Evolutionary conservation across 139 green algal species (phyloP).

Genomic region (Closterium sp.): DNA sequence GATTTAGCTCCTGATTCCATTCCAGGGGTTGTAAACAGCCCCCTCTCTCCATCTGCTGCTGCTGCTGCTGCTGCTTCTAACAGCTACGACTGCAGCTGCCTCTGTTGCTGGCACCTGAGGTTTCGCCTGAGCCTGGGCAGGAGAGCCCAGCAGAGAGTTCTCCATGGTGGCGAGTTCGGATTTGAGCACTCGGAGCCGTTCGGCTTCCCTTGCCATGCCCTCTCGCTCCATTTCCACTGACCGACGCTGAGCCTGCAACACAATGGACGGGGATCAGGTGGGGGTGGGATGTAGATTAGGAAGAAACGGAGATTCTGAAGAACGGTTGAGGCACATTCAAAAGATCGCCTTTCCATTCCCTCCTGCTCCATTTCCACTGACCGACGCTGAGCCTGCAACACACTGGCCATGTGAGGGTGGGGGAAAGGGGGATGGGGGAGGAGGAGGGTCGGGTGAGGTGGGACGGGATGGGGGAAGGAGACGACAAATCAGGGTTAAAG

Average conservation of each 20-base stretch:
- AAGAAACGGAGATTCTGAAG: too few relatives aligned
- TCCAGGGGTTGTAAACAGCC: not conserved
- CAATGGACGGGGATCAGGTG: too few relatives aligned
- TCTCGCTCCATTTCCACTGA: not conserved
- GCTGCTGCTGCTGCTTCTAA: too few relatives aligned
- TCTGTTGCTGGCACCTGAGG: not conserved
- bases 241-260: not conserved
- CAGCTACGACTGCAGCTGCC: too few relatives aligned
- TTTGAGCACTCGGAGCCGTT: not conserved
- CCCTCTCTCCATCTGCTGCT: not conserved
- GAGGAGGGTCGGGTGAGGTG: too few relatives aligned
- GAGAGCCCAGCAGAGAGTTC: not conserved
- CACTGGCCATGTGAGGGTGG: too few relatives aligned
- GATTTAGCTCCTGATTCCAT: not conserved
- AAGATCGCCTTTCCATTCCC: not conserved
- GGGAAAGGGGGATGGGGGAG: too few relatives aligned
- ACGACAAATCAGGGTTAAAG: too few relatives aligned
- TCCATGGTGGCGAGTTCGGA: not conserved
- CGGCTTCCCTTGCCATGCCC: not conserved
- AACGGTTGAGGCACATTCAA: too few relatives aligned
- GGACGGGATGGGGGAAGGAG: too few relatives aligned
- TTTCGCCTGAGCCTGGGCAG: not conserved
- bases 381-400: not conserved
- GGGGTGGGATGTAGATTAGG: too few relatives aligned
- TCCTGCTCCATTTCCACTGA: not conserved